Base-by-base conservation (phyloP, 306 rosid genomes). In the Trichosanthes cucumerina region DNA sequence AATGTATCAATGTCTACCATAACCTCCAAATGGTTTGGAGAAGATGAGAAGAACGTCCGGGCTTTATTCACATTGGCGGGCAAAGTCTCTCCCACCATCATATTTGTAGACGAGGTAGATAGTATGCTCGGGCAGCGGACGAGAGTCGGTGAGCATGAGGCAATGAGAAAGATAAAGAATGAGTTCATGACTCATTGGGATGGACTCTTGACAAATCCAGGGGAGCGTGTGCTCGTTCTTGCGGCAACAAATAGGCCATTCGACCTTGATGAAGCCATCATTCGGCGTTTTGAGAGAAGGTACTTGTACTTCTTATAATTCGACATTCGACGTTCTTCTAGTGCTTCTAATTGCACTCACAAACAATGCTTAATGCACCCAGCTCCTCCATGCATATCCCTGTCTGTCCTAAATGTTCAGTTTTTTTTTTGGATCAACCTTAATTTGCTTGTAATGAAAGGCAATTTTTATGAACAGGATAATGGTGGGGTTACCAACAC, bases 121-220 rank as follows among this genome's bases (percentile, higher is more conserved):
- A 96, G 99, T 88, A 96, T 96, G 99, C 99, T 95, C 24, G 99
- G 99, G 44, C 98, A 96, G 84, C 52, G 96, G 24, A 88, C 97
- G 11, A 88, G 98, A 88, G 92, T 87, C 5, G 99, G 99, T 79
- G 98, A 96, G 88, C 99, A 96, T 77, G 98, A 96, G 87, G 98
- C 98, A 75, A 91, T 96, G 99, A 85, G 99, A 76, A 96, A 96
- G 82, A 96, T 96, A 68, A 96, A 96, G 87, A 96, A 96, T 73
- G 99, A 96, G 81, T 96, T 96, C 62, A 96, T 92, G 97, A 57
- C 83, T 49, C 99, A 92, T 46, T 96, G 99, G 99, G 99, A 96
- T 26, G 98, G 99, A 26, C 98, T 96, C 76, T 68, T 86, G 87
- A 86, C 96, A 58, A 91, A 88, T 80, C 91, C 87, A 15, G 90